Conservation (phyloP, 75 land plant genomes). For the Isoetes taiwanensis region DNA sequence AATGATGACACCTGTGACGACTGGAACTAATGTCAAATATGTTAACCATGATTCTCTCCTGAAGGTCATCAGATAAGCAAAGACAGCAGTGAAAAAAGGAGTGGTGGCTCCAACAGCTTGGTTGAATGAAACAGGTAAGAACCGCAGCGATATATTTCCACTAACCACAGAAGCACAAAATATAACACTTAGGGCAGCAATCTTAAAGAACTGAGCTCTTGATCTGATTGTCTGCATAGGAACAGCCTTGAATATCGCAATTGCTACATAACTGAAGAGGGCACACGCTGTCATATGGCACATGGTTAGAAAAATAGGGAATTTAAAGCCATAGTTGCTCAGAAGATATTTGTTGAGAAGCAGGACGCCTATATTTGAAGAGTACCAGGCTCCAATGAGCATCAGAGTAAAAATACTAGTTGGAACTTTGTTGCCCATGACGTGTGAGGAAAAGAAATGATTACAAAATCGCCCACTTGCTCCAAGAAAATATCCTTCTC, state of each 20-base stretch:
- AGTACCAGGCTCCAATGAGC: constrained; percentile 58
- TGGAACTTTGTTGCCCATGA: too few species aligned
- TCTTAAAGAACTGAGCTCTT: constrained; percentile 50
- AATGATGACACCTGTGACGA: constrained; percentile 72
- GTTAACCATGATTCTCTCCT: constrained; percentile 68
- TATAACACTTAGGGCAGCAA: constrained; percentile 55
- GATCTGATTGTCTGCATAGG: constrained; percentile 61
- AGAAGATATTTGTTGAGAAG: constrained; percentile 73
- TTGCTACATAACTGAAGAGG: constrained; percentile 49
- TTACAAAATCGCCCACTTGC: too few species aligned
- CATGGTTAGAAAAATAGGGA: constrained; percentile 83
- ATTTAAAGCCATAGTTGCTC: constrained; percentile 70
- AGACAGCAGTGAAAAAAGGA: constrained; percentile 78
- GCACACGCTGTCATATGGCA: constrained; percentile 90
- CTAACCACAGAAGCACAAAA: constrained; percentile 84
- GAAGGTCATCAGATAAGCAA: constrained; percentile 60
- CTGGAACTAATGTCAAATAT: constrained; percentile 58
- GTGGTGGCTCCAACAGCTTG: constrained; percentile 92
- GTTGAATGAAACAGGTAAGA: constrained; percentile 69
- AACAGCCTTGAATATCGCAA: constrained; percentile 50
- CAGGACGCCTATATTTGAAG: constrained; percentile 75
- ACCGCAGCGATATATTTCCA: constrained; percentile 67
- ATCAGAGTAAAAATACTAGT: constrained; percentile 41
- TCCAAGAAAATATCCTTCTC: too few species aligned
- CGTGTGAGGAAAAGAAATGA: too few species aligned